Conservation (phyloP, 2,329 filamentous ascomycete genomes). For the Botrytis cinerea region DNA sequence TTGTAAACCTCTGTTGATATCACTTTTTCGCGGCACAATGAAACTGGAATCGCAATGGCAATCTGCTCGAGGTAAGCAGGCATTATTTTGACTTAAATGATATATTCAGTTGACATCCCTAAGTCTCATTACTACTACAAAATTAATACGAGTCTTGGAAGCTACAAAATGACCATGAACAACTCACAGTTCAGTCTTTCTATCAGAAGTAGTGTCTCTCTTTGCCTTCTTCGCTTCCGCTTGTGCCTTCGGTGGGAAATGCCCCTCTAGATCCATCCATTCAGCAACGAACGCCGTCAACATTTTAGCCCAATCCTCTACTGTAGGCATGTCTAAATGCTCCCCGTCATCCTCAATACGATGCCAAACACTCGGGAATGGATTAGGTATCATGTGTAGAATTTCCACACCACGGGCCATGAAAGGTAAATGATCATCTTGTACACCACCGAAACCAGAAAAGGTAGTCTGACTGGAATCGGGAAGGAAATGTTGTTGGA, state of each 20-base stretch:
- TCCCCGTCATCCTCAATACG: constrained; percentile 78
- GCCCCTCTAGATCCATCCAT: constrained; percentile 75
- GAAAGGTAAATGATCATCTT: constrained; percentile 93
- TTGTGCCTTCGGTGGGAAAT: constrained; percentile 33
- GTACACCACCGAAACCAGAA: constrained; percentile 54
- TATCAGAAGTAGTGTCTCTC: constrained; percentile 25
- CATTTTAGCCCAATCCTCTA: constrained; percentile 86
- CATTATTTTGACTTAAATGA: background rate
- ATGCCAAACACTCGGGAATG: constrained; percentile 88
- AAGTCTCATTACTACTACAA: constrained; percentile 15
- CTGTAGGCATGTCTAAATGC: constrained; percentile 77
- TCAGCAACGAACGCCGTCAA: constrained; percentile 83
- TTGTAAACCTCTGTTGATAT: background rate
- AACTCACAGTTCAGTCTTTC: constrained; percentile 42
- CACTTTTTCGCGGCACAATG: background rate
- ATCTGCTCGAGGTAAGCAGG: background rate
- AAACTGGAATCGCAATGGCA: background rate
- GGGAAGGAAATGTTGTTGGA: constrained; percentile 62
- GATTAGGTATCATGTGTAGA: constrained; percentile 82
- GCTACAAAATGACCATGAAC: constrained; percentile 25
- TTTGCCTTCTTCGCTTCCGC: constrained; percentile 27
- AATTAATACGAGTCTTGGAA: constrained; percentile 19
- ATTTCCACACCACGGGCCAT: constrained; percentile 83
- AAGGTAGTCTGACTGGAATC: constrained; percentile 57
- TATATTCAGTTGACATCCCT: background rate